Base-by-base conservation (phyloP, 225 moss, liverwort and hornwort genomes). In the Rhytidiadelphus loreus region DNA sequence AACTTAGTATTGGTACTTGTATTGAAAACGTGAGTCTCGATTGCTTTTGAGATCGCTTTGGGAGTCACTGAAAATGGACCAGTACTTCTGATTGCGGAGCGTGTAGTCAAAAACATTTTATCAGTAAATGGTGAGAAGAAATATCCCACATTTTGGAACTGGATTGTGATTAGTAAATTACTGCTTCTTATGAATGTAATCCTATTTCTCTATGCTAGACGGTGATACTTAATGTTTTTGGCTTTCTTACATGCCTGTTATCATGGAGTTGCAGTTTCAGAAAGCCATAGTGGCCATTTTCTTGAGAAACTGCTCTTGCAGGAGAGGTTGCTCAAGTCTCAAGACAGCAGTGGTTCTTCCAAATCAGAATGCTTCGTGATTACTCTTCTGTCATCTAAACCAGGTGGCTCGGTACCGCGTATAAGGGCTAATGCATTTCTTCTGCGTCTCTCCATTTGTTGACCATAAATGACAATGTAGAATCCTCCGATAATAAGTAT, bases 401-500 rank as follows among this genome's bases (percentile, higher is more conserved):
- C 62, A 81, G 19, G 33, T 48, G 76, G 78, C 37, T 80, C 44
- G 35, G 64, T 83, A 35, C 82, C n/a, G 50, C 90, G 61, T 74
- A 18, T 17, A 50, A 83, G 43, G 59, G 35, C 80, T 75, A 81
- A 62, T 18, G 70, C 81, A 30, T 29, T 19, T 62, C 69, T 72
- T 59, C 77, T 84, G n/a, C 52, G 50, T 64, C 26, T 86, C 41
- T 93, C 93, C 81, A 91, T 82, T 39, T 60, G 83, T 89, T 93
- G 90, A 55, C 92, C 92, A 26, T 22, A 89, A 28, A 90, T 82
- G 85, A 93, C 92, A 19, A 88, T 53, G 77, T 92, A 93, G 80
- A 92, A 93, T 77, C 93, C 93, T 63, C 90, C 92, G 41, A 92
- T 23, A 28, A 90, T 92, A 35, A 93, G 87, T 13, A 82, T 17